phyloP scores from a whole-genome alignment of 345 rosid species.

The Arabidopsis thaliana region TAIR10.1 NC_003070.9:9666501-9667000 shows the following conservation, averaged over 20 bases:
- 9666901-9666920: constrained; percentile 73
- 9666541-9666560: constrained; percentile 42
- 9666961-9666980: constrained; percentile 88
- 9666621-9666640: constrained; percentile 57
- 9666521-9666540: constrained; percentile 26
- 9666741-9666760: constrained; percentile 72
- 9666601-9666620: constrained; percentile 85
- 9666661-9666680: constrained; percentile 55
- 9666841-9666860: constrained; percentile 79
- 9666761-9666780: constrained; percentile 76
- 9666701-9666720: constrained; percentile 95
- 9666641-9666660: constrained; percentile 56
- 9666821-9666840: constrained; percentile 80
- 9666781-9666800: constrained; percentile 59
- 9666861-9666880: constrained; percentile 95
- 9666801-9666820: constrained; percentile 45
- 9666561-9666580: constrained; percentile 52
- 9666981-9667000: constrained; percentile 83
- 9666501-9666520: constrained; percentile 54
- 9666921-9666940: constrained; percentile 68
- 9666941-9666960: constrained; percentile 72
- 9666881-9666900: constrained; percentile 91
- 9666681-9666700: constrained; percentile 59
- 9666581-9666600: constrained; percentile 57
- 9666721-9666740: constrained; percentile 97